Base-by-base conservation (phyloP, 768 basidiomycete genomes). In the Lactarius hatsudake region DNA sequence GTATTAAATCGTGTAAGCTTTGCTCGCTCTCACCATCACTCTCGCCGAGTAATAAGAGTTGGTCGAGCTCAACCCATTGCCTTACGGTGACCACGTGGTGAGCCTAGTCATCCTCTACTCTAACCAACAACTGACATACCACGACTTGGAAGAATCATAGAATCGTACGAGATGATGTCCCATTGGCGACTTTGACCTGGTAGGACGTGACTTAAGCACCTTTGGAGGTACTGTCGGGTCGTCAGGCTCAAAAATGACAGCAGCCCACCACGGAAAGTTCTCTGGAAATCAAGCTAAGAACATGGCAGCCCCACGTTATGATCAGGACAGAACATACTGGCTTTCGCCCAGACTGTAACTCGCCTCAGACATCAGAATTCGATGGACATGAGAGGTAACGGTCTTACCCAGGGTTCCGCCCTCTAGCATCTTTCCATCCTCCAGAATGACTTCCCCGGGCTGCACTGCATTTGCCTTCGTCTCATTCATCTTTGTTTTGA, bases 261-360 rank as follows among this genome's bases (percentile, higher is more conserved):
- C 94, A 48, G 94, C 92, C 88, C 90, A 96, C 87, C 88, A 96
- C 1, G 94, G 94, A 72, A 81, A 95, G 0, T 87, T 83, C 42
- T 79, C 92, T 93, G 59, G 64, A 15, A 10, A 59, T 57, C 60
- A 58, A 71, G 48, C 34, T 8, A 43, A 42, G 30, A 15, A 28
- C 30, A 15, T 56, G 26, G 15, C 67, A 32, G 23, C 23, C 48
- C 28, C 58, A 59, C 62, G 57, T 53, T 54, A 59, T 62, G n/a
- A 40, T 40, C 64, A 23, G 55, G 20, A 51, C 60, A 53, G 32
- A 26, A 76, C 86, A 67, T 71, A 88, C 89, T 80, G 63, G 84
- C 79, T 81, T 94, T 94, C 0, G 90, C 93, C 93, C 94, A 96
- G 0, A 95, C 94, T 93, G 61, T 3, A 66, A 13, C 12, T 26